Conservation (phyloP, 2,329 filamentous ascomycete species). For the Venturia nashicola region DNA sequence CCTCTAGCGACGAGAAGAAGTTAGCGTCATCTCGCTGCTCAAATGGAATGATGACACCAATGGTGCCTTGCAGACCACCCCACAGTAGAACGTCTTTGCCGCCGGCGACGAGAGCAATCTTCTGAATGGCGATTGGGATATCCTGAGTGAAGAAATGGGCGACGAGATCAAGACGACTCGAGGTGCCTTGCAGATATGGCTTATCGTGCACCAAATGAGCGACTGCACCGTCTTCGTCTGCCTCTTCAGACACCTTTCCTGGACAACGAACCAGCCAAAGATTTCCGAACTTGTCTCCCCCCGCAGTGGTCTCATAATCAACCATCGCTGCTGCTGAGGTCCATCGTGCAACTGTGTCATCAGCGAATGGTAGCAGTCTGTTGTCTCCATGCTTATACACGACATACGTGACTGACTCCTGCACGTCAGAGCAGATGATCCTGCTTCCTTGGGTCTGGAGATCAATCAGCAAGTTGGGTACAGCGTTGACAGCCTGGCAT, state of each 20-base stretch:
- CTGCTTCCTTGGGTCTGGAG: slow-evolving; percentile 84
- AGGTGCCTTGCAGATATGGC: slow-evolving; percentile 78
- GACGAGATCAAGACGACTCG: slow-evolving; percentile 73
- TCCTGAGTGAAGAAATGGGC: slow-evolving; percentile 86
- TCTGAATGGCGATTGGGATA: slow-evolving; percentile 80
- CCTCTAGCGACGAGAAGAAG: slow-evolving; percentile 92
- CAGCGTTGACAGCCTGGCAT: slow-evolving; percentile 61
- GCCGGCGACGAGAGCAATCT: slow-evolving; percentile 79
- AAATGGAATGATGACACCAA: slow-evolving; percentile 89
- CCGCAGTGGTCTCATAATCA: slow-evolving; percentile 91
- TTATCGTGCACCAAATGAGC: slow-evolving; percentile 85
- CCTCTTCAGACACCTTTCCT: slow-evolving; percentile 71
- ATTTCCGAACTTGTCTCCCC: slow-evolving; percentile 96
- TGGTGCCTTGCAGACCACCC: slow-evolving; percentile 87
- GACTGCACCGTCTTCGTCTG: slow-evolving; percentile 83
- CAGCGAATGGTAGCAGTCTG: slow-evolving; percentile 81
- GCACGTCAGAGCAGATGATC: slow-evolving; percentile 83
- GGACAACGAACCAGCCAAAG: slow-evolving; percentile 86
- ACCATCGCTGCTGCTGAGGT: slow-evolving; percentile 87
- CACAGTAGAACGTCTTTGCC: slow-evolving; percentile 86
- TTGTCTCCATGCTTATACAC: slow-evolving; percentile 92
- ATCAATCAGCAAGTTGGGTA: slow-evolving; percentile 72
- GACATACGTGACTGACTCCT: slow-evolving; percentile 82
- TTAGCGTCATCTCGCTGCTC: slow-evolving; percentile 85
- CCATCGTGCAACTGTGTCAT: slow-evolving; percentile 83